Evolutionary conservation across 2,329 filamentous ascomycete genomes (phyloP).

Genomic region (Alternaria incomplexa): DNA sequence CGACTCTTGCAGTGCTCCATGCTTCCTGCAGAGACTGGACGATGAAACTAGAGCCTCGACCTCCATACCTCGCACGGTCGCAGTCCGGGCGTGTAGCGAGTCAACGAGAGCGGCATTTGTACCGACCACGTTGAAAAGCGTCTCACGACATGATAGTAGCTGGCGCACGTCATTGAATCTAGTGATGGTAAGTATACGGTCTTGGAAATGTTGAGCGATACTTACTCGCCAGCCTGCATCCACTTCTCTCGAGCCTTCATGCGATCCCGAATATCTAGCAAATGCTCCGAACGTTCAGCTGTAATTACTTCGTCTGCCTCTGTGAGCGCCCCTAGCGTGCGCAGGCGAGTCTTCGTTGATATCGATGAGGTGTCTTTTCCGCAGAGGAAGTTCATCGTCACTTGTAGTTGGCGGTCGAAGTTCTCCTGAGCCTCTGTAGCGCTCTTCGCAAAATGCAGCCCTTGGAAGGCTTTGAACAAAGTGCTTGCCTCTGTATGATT

Average conservation of each 20-base stretch:
- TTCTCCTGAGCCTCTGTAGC: slow-evolving; percentile 60
- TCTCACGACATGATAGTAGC: slow-evolving; percentile 82
- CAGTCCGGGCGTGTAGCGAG: slow-evolving; percentile 65
- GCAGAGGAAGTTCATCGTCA: slow-evolving; percentile 50
- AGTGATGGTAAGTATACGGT: slow-evolving; percentile 45
- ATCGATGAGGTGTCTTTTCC: slow-evolving; percentile 33
- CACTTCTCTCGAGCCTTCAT: slow-evolving; percentile 73
- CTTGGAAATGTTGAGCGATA: slow-evolving; percentile 10
- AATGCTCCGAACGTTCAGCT: slow-evolving; percentile 63
- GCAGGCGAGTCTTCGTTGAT: slow-evolving; percentile 32
- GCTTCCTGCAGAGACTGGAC: slow-evolving; percentile 76
- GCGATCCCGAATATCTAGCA: slow-evolving; percentile 66
- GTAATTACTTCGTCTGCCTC: slow-evolving; percentile 82
- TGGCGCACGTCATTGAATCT: slow-evolving; percentile 80
- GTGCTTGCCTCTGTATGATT: slow-evolving; percentile 69
- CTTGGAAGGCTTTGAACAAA: slow-evolving; percentile 82
- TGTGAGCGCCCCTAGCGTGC: slow-evolving; percentile 70
- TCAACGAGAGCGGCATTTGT: slow-evolving; percentile 69
- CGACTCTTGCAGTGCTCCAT: slow-evolving; percentile 84
- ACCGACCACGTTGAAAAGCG: slow-evolving; percentile 79
- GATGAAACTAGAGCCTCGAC: slow-evolving; percentile 77
- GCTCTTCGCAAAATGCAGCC: slow-evolving; percentile 71
- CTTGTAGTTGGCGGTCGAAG: slow-evolving; percentile 67
- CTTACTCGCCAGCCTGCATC: slow-evolving; percentile 83
- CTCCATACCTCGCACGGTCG: slow-evolving; percentile 73